Evolutionary conservation across 192 early-diverging fungal species (phyloP), one percentile per base, ranked within the genome.

Genomic region (Polychytrium aggregatum): DNA sequence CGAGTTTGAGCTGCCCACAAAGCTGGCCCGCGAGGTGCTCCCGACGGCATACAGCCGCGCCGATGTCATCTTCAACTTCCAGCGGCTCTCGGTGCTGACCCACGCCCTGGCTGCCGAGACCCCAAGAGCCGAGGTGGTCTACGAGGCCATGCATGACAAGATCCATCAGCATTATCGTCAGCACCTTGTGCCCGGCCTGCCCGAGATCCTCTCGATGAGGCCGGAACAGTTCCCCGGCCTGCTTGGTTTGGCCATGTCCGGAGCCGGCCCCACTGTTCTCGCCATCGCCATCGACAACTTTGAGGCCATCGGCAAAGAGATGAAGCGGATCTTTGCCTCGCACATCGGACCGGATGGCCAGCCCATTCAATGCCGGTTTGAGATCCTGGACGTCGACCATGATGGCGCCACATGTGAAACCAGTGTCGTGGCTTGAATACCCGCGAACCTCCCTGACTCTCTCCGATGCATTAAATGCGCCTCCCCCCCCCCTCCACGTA

Each of bases 111-210:
- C 7, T 1, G 36, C 41, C 6, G 72, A 82, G 24, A 41, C 38
- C 25, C 72, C 84, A 28, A 72, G 86, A 55, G 71, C 89, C 2
- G 74, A 79, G 56, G 52, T 91, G 28, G 84, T 99, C 55, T 82
- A 71, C 57, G 83, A 86, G 46, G 87, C 92, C 5, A 97, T 99
- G 93, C 81, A 81, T 50, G 96, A 99, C 70, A 77, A 79, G 57
- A 66, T 97, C n/a, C 96, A 99, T 62, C 96, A 99, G 66, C 83
- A 84, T 5, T 95, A 99, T 67, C 72, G 96, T 30, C 85, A 83
- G 55, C 81, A 88, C 59, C 70, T 99, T 60, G 84, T 98, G 33
- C 96, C 96, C 8, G 96, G 96, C 21, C 71, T 98, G 41, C 68
- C 87, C 24, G 76, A 92, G 55, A 86, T 97, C 62, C 65, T 98